phyloP scores from a whole-genome alignment of 441 rosid genomes.

The Corymbia citriodora region DNA sequence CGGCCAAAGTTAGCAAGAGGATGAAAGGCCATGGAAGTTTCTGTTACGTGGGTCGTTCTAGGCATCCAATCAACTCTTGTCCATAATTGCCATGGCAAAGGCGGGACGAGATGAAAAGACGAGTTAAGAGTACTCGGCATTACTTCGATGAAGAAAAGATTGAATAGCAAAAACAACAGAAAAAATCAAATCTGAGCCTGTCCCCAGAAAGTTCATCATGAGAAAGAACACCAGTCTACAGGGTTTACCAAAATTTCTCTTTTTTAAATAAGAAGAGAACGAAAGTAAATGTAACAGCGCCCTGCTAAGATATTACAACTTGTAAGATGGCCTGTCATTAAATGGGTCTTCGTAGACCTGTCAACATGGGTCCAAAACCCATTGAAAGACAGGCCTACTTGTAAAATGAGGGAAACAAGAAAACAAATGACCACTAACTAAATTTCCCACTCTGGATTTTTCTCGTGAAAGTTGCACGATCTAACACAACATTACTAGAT shows the following conservation, averaged over 20 bases:
- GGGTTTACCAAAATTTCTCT: background rate
- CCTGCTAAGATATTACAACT: background rate
- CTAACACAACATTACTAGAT: background rate
- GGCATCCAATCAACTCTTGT: background rate
- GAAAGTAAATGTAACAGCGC: background rate
- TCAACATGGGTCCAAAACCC: background rate
- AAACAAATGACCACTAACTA: background rate
- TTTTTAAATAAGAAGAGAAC: background rate
- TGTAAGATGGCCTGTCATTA: background rate
- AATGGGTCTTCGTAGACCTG: background rate
- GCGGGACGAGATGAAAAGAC: background rate
- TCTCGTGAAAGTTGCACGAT: background rate
- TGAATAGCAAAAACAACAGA: background rate
- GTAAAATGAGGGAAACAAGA: background rate
- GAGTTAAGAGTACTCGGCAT: background rate
- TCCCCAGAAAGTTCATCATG: background rate
- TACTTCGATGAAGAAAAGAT: background rate
- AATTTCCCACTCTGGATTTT: background rate
- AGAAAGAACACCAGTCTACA: background rate
- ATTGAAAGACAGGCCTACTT: background rate
- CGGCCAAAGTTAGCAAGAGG: background rate
- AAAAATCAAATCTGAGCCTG: background rate
- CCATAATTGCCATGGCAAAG: background rate
- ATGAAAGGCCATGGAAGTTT: background rate
- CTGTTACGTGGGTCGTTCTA: background rate